A percentile compares a stretch with the other conserved stretches of the same genome.
Evolutionary conservation across 257 asterid species (phyloP).

Genomic region (Paulownia fortunei): DNA sequence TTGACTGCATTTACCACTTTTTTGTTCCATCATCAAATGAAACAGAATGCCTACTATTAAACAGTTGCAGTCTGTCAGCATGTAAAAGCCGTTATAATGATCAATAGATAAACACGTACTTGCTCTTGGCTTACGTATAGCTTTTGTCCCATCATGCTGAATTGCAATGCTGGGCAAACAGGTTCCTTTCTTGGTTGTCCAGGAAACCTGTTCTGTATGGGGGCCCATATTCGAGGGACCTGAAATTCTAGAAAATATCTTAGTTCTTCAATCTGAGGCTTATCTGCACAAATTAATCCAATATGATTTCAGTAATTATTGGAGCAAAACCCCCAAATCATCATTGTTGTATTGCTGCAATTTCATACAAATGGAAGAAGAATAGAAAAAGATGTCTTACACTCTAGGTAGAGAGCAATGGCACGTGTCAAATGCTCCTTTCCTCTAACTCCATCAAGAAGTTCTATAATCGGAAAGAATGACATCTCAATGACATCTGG

Average conservation of each 20-base stretch:
- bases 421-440: slow-evolving; percentile 76
- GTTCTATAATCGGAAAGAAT: slow-evolving; percentile 65
- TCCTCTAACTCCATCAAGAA: slow-evolving; percentile 77
- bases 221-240: slow-evolving; percentile 86
- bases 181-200: slow-evolving; percentile 87
- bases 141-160: slow-evolving; percentile 94
- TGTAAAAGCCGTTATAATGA: no score
- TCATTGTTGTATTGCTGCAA: no score
- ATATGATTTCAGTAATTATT: slow-evolving; percentile 14
- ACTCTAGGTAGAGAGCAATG: slow-evolving; percentile 73
- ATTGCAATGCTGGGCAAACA: slow-evolving; percentile 79
- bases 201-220: slow-evolving; percentile 66
- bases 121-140: slow-evolving; percentile 85
- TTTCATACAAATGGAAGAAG: background rate
- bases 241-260: slow-evolving; percentile 87
- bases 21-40: background rate
- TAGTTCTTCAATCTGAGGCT: slow-evolving; percentile 87
- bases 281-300: slow-evolving; percentile 57
- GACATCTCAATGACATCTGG: slow-evolving; percentile 93
- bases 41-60: background rate
- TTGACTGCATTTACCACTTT: background rate
- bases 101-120: slow-evolving; percentile 46
- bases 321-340: background rate
- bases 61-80: no score
- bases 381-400: slow-evolving; percentile 54